Evolutionary conservation across 2,329 filamentous ascomycete species (phyloP), one percentile per base, ranked within the genome.

Genomic region (Sphaerulina musiva): DNA sequence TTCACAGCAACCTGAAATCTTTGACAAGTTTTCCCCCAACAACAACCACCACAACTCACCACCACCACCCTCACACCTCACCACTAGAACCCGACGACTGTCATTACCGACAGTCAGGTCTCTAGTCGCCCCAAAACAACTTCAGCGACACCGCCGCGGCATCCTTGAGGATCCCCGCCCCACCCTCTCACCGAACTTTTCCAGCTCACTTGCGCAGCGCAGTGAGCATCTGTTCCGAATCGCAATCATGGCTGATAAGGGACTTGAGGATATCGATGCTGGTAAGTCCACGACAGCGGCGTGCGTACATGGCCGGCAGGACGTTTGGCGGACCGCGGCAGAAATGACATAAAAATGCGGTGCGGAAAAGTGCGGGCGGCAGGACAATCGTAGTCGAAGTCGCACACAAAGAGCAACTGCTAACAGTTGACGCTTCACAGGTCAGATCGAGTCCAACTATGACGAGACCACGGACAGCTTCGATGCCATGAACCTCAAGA

Each of bases 401-500:
- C 23, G 14, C 34, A 45, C 53, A 39, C 48, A 53, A 26, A 39
- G 39, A 46, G 2, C 50, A 38, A 12, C 44, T 26, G 14, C 20
- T 48, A 53, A 58, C 56, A 53, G 46, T 43, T 53, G 39, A 43
- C 51, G 23, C n/a, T 56, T 55, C 73, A 70, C 74, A 95, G 92
- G 86, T 78, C 90, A 95, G 81, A 98, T 98, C 83, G 95, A 98
- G 84, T 95, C 91, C 74, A 98, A 98, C 89, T 98, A 97, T 81
- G 93, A 98, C 83, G 91, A 97, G 84, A 91, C 92, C 71, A 92
- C 93, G 77, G 95, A 98, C 79, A 95, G 90, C 60, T 98, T 98
- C 79, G 93, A 98, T 78, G 83, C 91, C 70, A 98, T 98, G 93
- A 86, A 85, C 79, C 84, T 98, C 72, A 95, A 95, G 84, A 73